Conservation (phyloP, 2,329 filamentous ascomycete genomes). For the Trichoderma koningii region DNA sequence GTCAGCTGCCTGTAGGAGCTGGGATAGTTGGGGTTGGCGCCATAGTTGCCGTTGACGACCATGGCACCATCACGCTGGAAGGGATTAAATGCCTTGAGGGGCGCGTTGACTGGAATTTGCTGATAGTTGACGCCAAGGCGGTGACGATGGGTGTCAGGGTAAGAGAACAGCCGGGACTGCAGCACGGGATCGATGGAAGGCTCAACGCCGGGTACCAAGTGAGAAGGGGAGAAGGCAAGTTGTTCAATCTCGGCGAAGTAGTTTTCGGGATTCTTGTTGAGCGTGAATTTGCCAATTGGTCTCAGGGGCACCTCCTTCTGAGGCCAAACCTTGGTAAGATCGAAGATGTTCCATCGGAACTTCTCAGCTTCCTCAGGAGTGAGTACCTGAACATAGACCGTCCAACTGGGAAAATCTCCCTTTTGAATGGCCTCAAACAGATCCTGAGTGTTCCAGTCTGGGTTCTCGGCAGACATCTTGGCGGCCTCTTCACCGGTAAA, state of each 20-base stretch:
- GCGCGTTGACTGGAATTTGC: constrained; percentile 63
- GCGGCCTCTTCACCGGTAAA: constrained; percentile 60
- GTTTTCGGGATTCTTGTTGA: constrained; percentile 66
- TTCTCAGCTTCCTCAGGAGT: constrained; percentile 63
- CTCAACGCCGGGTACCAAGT: constrained; percentile 64
- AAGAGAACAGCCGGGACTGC: constrained; percentile 62
- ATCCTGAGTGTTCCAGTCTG: constrained; percentile 65
- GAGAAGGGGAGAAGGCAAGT: constrained; percentile 65
- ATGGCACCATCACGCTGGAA: constrained; percentile 74
- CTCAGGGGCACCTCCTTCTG: constrained; percentile 62
- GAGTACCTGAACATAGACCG: constrained; percentile 64
- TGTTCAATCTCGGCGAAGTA: constrained; percentile 73
- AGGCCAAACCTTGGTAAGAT: constrained; percentile 71
- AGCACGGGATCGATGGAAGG: constrained; percentile 64
- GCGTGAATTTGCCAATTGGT: constrained; percentile 61
- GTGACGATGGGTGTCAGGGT: constrained; percentile 64
- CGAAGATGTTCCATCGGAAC: constrained; percentile 65
- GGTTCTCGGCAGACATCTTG: constrained; percentile 57
- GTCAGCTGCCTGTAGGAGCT: constrained; percentile 51
- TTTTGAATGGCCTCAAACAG: constrained; percentile 64
- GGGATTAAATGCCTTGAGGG: constrained; percentile 61
- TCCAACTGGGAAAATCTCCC: constrained; percentile 65
- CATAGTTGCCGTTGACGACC: constrained; percentile 67
- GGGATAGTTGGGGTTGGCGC: constrained; percentile 60
- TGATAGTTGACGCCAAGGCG: constrained; percentile 66